Evolutionary conservation across 1,139 yeast species (phyloP), one percentile per base, ranked within the genome.

Genomic region (Yamadazyma conglobata): DNA sequence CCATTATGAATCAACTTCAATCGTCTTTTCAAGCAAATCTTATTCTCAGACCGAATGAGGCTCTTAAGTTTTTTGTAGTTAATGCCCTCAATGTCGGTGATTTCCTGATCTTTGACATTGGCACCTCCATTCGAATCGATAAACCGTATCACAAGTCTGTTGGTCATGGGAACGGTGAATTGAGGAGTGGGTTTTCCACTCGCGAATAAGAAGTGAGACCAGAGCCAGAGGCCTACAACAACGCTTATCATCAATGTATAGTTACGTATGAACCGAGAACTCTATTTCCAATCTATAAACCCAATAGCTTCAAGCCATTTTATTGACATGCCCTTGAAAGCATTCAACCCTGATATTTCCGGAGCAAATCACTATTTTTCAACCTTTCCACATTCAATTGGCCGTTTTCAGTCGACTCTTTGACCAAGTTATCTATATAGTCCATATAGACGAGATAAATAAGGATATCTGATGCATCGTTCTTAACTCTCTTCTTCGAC

Each of bases 1-100:
- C 96, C 96, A 38, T 76, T 77, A 47, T 81, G 76, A 23, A 88
- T 82, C 41, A 88, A 71, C 42, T 87, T 67, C 31, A 88, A 62
- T 41, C 95, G 60, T 35, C 74, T 67, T 27, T 62, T 66, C 30
- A 56, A 35, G 33, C 63, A 53, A 15, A 43, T 47, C 4, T 45
- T 34, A 8, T 52, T 56, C 24, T 50, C 47, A 19, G 42, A 44
- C 21, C 73, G 47, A 15, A 68, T 63, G 18, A 32, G 32, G 10
- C 45, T 37, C 25, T 50, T 52, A 17, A 52, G 28, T 35, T 24
- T 31, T 10, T 16, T 19, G 22, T 33, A 42, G 7, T 16, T 30
- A 11, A 34, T 25, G 10, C 23, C 26, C 12, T 18, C 23, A 18
- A 13, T 11, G 5, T 22, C 36, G 5, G 31, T 2, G 3, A 42